Base-by-base conservation (phyloP, 305 asterid genomes). In the Fraxinus angustifolia region DNA sequence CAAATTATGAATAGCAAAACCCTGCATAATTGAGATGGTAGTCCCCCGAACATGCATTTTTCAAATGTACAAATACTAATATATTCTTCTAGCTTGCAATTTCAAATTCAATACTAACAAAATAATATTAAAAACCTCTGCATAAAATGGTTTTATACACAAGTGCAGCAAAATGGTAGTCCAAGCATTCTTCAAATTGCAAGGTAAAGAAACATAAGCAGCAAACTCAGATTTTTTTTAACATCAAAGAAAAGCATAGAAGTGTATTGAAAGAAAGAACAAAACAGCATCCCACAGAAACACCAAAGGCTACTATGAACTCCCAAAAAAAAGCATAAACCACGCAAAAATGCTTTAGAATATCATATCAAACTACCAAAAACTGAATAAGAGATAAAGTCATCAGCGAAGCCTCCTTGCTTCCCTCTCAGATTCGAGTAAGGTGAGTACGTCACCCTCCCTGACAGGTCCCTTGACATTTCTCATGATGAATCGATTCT, bases 401-500 rank as follows among this genome's bases (percentile, higher is more conserved):
- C 71, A 11, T 72, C 76, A 72, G 28, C 76, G 48, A 16, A 72
- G 28, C 76, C 76, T 72, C 76, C 76, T 72, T 5, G 76, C 76
- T 19, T 72, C 76, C 35, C 76, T 72, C 50, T 72, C 76, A 6
- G 76, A 72, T 23, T 72, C 76, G 0, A 72, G 76, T 42, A 72
- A 12, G 50, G 76, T 72, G 76, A 72, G 76, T 10, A 72, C 48
- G 5, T 72, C 76, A 33, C 71, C 71, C 80, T 77, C 80, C 33
- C 80, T 48, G 28, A 77, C 71, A 30, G 80, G 80, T 2, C 42
- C 80, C 45, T 77, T 77, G 45, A 77, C 80, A 58, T 77, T 77
- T 53, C 80, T 50, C 80, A 48, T 77, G 72, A 77, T 50, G 80
- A 77, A 77, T 11, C 45, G 80, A n/a, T 77, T 77, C 80, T 50